Conservation (phyloP, 78 protist genomes). For the Protostelium mycophagum region DNA sequence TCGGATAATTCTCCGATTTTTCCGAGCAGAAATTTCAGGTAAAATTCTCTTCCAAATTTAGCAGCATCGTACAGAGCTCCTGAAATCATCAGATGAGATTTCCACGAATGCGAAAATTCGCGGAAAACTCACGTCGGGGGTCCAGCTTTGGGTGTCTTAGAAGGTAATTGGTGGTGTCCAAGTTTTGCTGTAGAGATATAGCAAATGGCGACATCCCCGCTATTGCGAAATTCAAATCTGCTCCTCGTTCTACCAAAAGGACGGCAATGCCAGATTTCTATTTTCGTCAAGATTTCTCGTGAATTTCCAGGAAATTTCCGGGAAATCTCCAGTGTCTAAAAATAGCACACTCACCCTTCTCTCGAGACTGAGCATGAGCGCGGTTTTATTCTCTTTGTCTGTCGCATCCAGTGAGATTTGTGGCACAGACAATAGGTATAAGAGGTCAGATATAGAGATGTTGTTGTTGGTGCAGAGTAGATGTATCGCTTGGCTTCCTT, state of each 20-base stretch:
- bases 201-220: too few species aligned
- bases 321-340: too few species aligned
- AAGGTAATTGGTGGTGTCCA: background rate
- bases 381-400: too few species aligned
- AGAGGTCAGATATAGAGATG: too few species aligned
- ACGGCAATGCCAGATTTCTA: background rate
- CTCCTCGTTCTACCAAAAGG: background rate
- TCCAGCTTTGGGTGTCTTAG: background rate
- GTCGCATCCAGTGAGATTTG: too few species aligned
- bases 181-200: background rate
- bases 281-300: too few species aligned
- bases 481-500: too few species aligned
- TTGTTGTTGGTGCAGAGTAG: too few species aligned
- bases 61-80: background rate
- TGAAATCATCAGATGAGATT: background rate
- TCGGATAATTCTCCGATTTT: background rate
- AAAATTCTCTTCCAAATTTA: background rate
- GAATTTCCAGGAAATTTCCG: too few species aligned
- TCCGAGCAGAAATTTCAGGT: background rate
- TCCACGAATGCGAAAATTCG: background rate
- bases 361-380: too few species aligned
- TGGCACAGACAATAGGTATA: too few species aligned
- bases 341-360: too few species aligned
- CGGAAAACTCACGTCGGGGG: background rate
- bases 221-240: background rate